Evolutionary conservation across 768 basidiomycete genomes (phyloP).

Genomic region (Calvatia gigantea): DNA sequence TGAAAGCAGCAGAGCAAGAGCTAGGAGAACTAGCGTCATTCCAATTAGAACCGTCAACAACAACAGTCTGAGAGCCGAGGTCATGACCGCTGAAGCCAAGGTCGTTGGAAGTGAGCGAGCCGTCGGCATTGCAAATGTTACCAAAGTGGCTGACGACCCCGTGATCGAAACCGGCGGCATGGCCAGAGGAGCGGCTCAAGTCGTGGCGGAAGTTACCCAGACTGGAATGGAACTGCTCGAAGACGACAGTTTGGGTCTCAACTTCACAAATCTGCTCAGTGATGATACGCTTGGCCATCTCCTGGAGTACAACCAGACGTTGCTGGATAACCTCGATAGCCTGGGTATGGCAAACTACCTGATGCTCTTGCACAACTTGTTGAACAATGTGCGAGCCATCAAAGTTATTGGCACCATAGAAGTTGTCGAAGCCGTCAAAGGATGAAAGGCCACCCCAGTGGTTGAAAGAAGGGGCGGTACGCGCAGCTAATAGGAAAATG

Average conservation of each 20-base stretch:
- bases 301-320: slow-evolving; percentile 37
- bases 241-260: slow-evolving; percentile 32
- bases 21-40: slow-evolving; percentile 19
- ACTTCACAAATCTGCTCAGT: slow-evolving; percentile 32
- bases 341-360: slow-evolving; percentile 29
- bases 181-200: slow-evolving; percentile 25
- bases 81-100: slow-evolving; percentile 31
- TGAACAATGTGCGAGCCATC: slow-evolving; percentile 25
- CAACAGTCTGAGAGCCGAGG: slow-evolving; percentile 30
- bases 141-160: slow-evolving; percentile 26
- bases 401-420: slow-evolving; percentile 36
- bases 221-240: slow-evolving; percentile 30
- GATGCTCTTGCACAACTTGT: slow-evolving; percentile 26
- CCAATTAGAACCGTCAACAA: slow-evolving; percentile 41
- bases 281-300: slow-evolving; percentile 35
- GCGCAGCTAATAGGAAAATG: neutral
- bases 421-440: slow-evolving; percentile 31
- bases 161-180: slow-evolving; percentile 29
- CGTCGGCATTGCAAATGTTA: slow-evolving; percentile 26
- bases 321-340: slow-evolving; percentile 33
- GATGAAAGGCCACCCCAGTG: slow-evolving; percentile 31
- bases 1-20: slow-evolving; percentile 31
- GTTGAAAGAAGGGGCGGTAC: slow-evolving; percentile 26
- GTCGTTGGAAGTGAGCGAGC: slow-evolving; percentile 25
- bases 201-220: slow-evolving; percentile 28